Conservation (phyloP, 306 rosid genomes). For the Medicago lupulina region DNA sequence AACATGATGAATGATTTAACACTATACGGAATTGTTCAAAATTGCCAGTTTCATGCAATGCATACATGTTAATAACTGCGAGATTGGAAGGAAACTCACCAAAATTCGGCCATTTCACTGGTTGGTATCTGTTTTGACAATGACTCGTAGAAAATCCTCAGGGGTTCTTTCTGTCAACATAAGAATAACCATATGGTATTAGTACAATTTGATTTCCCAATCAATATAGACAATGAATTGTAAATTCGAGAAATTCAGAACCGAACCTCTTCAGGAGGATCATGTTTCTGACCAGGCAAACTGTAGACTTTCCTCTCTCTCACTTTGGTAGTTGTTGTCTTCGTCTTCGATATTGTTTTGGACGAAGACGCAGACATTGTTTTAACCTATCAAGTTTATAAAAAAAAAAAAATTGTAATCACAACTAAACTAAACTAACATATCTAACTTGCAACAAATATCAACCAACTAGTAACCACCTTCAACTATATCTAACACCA, state of each 20-base stretch:
- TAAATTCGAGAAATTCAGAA: constrained; percentile 22
- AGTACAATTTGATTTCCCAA: constrained; percentile 26
- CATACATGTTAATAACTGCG: constrained; percentile 25
- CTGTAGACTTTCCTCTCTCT: constrained; percentile 81
- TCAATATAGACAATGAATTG: constrained; percentile 1
- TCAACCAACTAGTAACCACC: not conserved
- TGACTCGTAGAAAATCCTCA: constrained; percentile 89
- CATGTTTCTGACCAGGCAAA: constrained; percentile 89
- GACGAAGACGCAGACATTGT: constrained; percentile 46
- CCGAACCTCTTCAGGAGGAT: constrained; percentile 91
- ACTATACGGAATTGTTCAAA: not conserved
- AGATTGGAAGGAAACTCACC: constrained; percentile 53
- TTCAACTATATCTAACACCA: not conserved
- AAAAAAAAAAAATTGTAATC: constrained; percentile 4
- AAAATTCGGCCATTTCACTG: constrained; percentile 96
- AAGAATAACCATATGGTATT: constrained; percentile 25
- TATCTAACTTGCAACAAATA: not conserved
- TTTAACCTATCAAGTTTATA: constrained; percentile 72
- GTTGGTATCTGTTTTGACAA: constrained; percentile 87
- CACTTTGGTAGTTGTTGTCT: constrained; percentile 57
- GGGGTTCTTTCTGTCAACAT: constrained; percentile 87
- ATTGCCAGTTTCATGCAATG: not conserved
- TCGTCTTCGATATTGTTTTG: constrained; percentile 21
- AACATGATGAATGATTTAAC: constrained; percentile 17
- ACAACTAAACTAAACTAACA: not conserved